Evolutionary conservation across 306 rosid species (phyloP), one percentile per base, ranked within the genome.

Genomic region (Cicer bijugum): DNA sequence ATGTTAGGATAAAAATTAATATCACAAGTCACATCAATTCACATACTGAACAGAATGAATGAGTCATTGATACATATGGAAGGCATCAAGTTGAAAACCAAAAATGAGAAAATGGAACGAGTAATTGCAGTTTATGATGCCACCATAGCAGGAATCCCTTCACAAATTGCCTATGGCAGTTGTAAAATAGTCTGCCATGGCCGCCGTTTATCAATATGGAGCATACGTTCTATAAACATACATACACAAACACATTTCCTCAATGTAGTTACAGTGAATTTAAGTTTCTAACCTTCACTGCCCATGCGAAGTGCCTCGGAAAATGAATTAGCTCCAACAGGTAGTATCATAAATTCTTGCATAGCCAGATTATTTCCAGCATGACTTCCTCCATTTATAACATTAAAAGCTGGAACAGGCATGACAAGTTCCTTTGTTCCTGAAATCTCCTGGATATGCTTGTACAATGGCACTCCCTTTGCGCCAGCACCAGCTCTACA

Each of bases 361-460:
- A 94, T 89, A 47, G 99, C 97, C 62, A 94, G 83, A 75, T 92
- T 94, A 76, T 94, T 94, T 61, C 99, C 99, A 45, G 99, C 99
- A 80, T 94, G 99, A 81, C 90, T 94, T 3, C 97, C 99, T 6
- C 99, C 97, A 52, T 94, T 94, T 40, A 94, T 94, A 46, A 94
- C 99, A 84, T 94, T 94, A 71, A 94, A 94, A 84, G 99, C 99
- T 9, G 99, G 99, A 69, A 94, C 96, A 0, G 97, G 99, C 99
- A 94, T 91, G 58, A 94, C 93, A 70, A 91, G 99, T 83, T 94
- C 99, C 61, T 88, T 88, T 1, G 95, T 91, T 71, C 91, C 90
- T 1, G 99, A 94, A 40, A 91, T 75, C 71, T 91, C 93, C 78
- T 91, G 99, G 61, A 94, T 90, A 82, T 94, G 97, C 85, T 80